Percentiles rank a stretch among this genome's conserved stretches.
phyloP scores from a whole-genome alignment of 2,329 filamentous ascomycete genomes.

The Westerdykella sp. region DNA sequence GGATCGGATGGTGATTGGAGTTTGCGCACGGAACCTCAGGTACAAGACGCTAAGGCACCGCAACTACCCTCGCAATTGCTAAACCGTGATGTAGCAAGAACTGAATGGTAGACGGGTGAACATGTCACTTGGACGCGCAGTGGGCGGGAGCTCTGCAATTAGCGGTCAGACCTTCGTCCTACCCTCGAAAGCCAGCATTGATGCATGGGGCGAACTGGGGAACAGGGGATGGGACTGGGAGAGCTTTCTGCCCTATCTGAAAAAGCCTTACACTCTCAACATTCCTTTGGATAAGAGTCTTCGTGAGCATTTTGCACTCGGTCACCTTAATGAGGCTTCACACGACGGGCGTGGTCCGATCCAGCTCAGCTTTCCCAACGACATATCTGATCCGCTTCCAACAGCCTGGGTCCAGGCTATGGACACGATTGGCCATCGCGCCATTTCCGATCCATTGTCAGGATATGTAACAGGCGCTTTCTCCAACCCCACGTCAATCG shows the following conservation, averaged over 20 bases:
- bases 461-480: constrained; percentile 3
- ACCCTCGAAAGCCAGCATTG: constrained; percentile 24
- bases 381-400: neutral
- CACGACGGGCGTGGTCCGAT: constrained; percentile 15
- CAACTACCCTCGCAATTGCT: too few species aligned
- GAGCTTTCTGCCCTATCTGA: constrained; percentile 27
- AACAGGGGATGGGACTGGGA: constrained; percentile 37
- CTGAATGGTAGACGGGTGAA: too few species aligned
- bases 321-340: neutral
- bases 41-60: neutral
- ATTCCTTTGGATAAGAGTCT: constrained; percentile 5
- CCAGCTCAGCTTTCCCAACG: constrained; percentile 6
- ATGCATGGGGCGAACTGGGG: constrained; percentile 39
- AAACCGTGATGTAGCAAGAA: too few species aligned
- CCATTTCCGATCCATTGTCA: constrained; percentile 2
- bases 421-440: neutral
- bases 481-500: constrained; percentile 1
- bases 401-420: constrained; percentile 5
- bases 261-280: constrained; percentile 17
- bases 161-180: constrained; percentile 30
- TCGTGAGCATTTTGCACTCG: neutral
- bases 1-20: constrained; percentile 12
- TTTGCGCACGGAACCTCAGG: constrained; percentile 13
- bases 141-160: constrained; percentile 34
- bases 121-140: too few species aligned